Conservation (phyloP, 306 rosid genomes). For the Lagenaria siceraria region DNA sequence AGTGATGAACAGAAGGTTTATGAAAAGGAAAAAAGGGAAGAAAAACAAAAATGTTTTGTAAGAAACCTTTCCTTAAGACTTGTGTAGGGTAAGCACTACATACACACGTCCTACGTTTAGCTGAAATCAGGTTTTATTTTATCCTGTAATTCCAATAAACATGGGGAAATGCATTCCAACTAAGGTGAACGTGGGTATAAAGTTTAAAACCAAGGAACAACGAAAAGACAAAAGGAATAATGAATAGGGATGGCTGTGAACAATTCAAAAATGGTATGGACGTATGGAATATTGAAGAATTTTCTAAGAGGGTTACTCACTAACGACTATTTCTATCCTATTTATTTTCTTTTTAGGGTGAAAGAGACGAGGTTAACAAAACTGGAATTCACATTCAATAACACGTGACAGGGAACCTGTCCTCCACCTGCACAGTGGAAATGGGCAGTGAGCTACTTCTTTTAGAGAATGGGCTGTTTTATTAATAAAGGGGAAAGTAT, state of each 20-base stretch:
- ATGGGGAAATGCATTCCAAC: neutral
- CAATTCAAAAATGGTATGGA: neutral
- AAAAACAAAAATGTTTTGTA: neutral
- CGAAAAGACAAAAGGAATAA: neutral
- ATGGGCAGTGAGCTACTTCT: constrained; percentile 24
- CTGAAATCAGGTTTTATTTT: neutral
- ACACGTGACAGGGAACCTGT: constrained; percentile 29
- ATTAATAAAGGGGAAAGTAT: neutral
- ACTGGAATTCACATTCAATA: constrained; percentile 15
- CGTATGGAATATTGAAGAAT: neutral
- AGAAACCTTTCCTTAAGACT: neutral
- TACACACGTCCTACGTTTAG: neutral
- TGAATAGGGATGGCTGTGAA: neutral
- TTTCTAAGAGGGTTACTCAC: neutral
- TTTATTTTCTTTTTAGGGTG: neutral
- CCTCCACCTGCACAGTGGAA: constrained; percentile 33
- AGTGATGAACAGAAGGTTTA: neutral
- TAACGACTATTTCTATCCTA: neutral
- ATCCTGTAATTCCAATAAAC: neutral
- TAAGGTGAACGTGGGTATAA: neutral
- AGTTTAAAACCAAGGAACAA: neutral
- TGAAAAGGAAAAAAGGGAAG: neutral
- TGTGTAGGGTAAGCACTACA: neutral
- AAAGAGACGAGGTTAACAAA: constrained; percentile 3
- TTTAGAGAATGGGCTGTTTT: constrained; percentile 10